Base-by-base conservation (phyloP, 345 rosid species). In the Eucalyptus sideroxylon region DNA sequence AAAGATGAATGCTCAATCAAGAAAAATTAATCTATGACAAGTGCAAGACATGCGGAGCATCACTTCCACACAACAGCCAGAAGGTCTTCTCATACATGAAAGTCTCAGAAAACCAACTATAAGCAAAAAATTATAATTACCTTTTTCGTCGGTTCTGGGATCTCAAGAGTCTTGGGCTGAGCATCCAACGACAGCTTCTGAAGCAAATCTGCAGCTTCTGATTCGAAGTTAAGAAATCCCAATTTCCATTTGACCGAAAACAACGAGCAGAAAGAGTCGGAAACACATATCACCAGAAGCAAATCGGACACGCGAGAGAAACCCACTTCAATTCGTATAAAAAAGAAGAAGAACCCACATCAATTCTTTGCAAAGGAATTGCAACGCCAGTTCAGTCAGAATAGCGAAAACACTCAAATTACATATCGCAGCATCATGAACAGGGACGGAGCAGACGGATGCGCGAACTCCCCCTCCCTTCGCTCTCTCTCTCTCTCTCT, bases 161-260 rank as follows among this genome's bases (percentile, higher is more conserved):
- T 92, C 88, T 96, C 98, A 51, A 95, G 86, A 55, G 94, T 87
- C 90, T 97, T 96, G 5, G 95, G 86, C 92, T 94, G 96, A 16
- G 98, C 90, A 77, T 96, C 98, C 90, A 96, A 56, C 7, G 98
- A 88, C 45, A 97, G 94, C 45, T 94, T 96, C 96, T 96, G 97
- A 93, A 97, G 91, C 93, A 97, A 93, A 89, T 95, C 97, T 86
- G 99, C 91, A 90, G 99, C 89, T 94, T 97, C 99, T 96, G 87
- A 49, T 50, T 88, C 42, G 65, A 88, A 90, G 96, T 97, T 88
- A 97, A 95, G 95, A 95, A 93, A 92, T 12, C 53, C 88, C 45
- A 45, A 15, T 72, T 50, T 13, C 26, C 60, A 21, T 59, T 50
- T 30, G 27, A 8, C 87, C 37, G 16, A 40, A 82, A 31, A 23